These are phyloP conservation scores for Trichoderma sp. DNA, from an alignment of 2,329 filamentous ascomycete species.

Conservation along the genomic window DNA sequence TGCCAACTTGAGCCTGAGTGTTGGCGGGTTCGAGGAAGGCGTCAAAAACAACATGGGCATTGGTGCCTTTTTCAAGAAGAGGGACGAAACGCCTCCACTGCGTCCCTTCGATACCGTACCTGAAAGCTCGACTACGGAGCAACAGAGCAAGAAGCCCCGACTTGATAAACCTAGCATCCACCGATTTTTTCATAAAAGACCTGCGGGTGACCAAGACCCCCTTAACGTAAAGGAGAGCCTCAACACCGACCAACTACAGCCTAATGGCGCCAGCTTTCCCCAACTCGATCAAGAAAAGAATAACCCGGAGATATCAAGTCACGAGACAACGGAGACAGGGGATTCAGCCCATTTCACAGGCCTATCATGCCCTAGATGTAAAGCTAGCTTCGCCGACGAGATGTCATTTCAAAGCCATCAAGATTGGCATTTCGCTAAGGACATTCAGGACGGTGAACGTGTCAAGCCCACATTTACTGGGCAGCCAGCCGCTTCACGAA, in stretches of 20 bases:
- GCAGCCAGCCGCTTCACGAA: constrained; percentile 33
- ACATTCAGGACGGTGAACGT: constrained; percentile 67
- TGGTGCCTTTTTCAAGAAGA: constrained; percentile 77
- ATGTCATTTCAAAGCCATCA: constrained; percentile 71
- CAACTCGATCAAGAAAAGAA: not conserved
- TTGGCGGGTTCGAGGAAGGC: constrained; percentile 90
- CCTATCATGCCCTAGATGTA: constrained; percentile 63
- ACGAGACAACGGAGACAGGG: not conserved
- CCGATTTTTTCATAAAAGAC: constrained; percentile 53
- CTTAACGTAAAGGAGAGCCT: constrained; percentile 24
- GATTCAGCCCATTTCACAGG: constrained; percentile 28
- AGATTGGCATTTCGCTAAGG: constrained; percentile 93
- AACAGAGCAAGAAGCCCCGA: constrained; percentile 32
- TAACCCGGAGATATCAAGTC: not conserved
- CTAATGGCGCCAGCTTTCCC: not conserved
- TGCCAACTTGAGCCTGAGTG: constrained; percentile 80
- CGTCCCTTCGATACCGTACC: constrained; percentile 22
- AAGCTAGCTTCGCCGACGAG: constrained; percentile 53
- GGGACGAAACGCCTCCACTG: constrained; percentile 56
- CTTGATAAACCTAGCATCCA: constrained; percentile 51
- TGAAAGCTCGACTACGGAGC: constrained; percentile 21
- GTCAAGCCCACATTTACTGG: constrained; percentile 45
- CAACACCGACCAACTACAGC: not conserved
- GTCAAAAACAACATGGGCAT: constrained; percentile 82
- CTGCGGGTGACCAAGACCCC: constrained; percentile 31